Percentiles rank a stretch among this genome's conserved stretches.
These are phyloP conservation scores for Lippia alba DNA, from an alignment of 305 asterid genomes.

Conservation along the genomic window DNA sequence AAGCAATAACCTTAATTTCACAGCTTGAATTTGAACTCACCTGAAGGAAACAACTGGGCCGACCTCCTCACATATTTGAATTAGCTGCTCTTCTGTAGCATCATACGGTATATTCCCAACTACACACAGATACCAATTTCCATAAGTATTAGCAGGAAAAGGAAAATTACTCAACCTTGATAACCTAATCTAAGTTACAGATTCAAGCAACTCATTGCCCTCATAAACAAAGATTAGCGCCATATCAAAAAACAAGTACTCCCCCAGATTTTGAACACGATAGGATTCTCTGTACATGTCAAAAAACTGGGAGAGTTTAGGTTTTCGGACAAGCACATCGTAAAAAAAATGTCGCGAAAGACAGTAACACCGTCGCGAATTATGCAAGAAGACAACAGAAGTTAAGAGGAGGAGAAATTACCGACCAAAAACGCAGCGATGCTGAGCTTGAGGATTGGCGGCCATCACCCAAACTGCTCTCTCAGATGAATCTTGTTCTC, in stretches of 20 bases:
- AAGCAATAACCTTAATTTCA: not conserved
- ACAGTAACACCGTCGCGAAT: not conserved
- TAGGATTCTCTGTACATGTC: too few relatives aligned
- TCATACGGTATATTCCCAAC: slow-evolving; percentile 99
- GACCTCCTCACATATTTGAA: slow-evolving; percentile 92
- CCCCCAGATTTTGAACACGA: not conserved
- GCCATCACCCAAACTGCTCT: slow-evolving; percentile 52
- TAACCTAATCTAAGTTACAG: slow-evolving; percentile 4
- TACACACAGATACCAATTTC: slow-evolving; percentile 33
- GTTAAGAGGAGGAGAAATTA: not conserved
- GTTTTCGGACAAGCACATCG: too few relatives aligned
- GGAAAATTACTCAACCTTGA: slow-evolving; percentile 17
- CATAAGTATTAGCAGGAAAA: slow-evolving; percentile 11
- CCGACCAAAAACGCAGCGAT: slow-evolving; percentile 90
- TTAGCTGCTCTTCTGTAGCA: slow-evolving; percentile 89
- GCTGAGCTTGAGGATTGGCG: slow-evolving; percentile 72
- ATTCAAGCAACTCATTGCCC: slow-evolving; percentile 19
- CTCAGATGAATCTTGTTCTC: slow-evolving; percentile 15
- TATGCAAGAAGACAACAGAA: not conserved
- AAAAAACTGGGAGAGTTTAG: too few relatives aligned
- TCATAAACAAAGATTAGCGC: not conserved
- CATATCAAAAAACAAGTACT: not conserved
- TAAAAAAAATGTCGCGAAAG: not conserved
- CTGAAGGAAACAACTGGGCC: slow-evolving; percentile 97
- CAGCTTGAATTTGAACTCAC: slow-evolving; percentile 42